phyloP scores from a whole-genome alignment of 2,329 filamentous ascomycete species.

The Sclerotinia minor region DNA sequence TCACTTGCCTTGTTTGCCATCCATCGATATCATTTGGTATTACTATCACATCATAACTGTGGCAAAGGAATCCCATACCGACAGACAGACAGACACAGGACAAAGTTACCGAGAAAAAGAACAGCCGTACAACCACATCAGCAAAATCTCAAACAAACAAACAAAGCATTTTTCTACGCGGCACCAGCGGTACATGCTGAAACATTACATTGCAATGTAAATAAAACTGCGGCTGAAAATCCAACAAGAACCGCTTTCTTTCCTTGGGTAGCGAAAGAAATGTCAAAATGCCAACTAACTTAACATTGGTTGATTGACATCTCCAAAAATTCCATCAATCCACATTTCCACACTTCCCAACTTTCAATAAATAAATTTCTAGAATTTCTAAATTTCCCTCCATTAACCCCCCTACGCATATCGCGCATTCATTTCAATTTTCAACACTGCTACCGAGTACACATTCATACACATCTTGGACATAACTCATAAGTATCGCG shows the following conservation, averaged over 20 bases:
- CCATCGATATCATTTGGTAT: background rate
- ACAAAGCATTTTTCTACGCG: background rate
- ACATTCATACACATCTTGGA: too few species aligned
- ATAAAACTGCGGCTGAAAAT: background rate
- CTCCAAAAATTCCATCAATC: too few species aligned
- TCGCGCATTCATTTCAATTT: background rate
- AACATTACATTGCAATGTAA: too few species aligned
- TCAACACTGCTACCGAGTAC: too few species aligned
- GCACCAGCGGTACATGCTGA: conserved; percentile 6
- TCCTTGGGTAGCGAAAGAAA: too few species aligned
- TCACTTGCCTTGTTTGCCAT: background rate
- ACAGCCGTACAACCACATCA: background rate
- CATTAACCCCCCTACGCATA: background rate
- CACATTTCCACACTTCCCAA: background rate
- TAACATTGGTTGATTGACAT: too few species aligned
- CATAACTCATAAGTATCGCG: too few species aligned
- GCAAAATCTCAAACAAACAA: background rate
- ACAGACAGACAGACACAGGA: too few species aligned
- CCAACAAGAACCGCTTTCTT: background rate
- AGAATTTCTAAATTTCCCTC: background rate
- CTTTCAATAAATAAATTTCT: background rate
- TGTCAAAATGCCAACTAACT: background rate
- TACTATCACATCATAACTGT: background rate
- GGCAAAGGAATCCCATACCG: too few species aligned
- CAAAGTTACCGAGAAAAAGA: too few species aligned